A percentile compares a stretch with the other conserved stretches of the same genome.
phyloP scores from a whole-genome alignment of 768 basidiomycete species.

The Boletus reticuloceps region DNA sequence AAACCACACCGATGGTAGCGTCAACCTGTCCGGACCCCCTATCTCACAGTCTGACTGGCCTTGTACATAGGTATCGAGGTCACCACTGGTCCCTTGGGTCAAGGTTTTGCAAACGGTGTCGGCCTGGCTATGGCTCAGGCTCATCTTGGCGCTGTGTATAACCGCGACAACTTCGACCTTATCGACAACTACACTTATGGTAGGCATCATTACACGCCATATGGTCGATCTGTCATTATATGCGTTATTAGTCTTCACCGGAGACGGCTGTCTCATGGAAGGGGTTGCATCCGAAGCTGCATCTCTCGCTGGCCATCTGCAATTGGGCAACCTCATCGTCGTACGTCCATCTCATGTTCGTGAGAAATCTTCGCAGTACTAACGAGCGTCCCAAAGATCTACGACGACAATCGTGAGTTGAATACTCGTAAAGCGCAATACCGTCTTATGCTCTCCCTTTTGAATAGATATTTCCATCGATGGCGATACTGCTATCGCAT shows the following conservation, averaged over 20 bases:
- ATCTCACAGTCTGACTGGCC: constrained; percentile 4
- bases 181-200: constrained; percentile 90
- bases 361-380: constrained; percentile 14
- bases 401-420: constrained; percentile 90
- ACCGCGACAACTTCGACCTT: constrained; percentile 79
- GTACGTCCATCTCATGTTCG: constrained; percentile 44
- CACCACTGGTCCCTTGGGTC: constrained; percentile 94
- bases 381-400: constrained; percentile 51
- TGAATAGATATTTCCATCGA: constrained; percentile 89
- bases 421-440: not conserved
- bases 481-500: constrained; percentile 86
- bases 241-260: constrained; percentile 65
- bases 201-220: constrained; percentile 27
- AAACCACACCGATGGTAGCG: constrained; percentile 59
- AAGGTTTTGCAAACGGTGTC: constrained; percentile 91
- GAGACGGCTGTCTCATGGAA: constrained; percentile 97
- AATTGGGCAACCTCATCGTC: constrained; percentile 89
- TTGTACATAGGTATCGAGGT: constrained; percentile 66
- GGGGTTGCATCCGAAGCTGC: constrained; percentile 93
- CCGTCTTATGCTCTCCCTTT: constrained; percentile 4
- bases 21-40: not conserved
- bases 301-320: constrained; percentile 89
- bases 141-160: constrained; percentile 86
- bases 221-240: constrained; percentile 1
- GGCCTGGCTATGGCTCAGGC: constrained; percentile 93